Evolutionary conservation across 139 green algal species (phyloP), one percentile per base, ranked within the genome.

Genomic region (Monoraphidium neglectum): DNA sequence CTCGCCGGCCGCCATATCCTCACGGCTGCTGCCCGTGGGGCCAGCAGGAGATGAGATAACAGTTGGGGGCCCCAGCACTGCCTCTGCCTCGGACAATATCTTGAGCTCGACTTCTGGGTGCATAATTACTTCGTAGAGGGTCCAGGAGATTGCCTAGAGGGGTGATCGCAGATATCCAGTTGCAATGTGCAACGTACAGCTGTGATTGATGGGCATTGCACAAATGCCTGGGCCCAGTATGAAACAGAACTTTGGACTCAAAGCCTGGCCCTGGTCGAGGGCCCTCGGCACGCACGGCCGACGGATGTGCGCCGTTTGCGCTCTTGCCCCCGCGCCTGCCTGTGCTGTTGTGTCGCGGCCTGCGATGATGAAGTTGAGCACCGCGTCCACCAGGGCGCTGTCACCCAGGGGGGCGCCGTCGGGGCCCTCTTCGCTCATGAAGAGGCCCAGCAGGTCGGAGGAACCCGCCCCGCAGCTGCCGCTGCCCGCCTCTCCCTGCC

Each of bases 331-430:
- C 51, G 18, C 51, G 18, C 51, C 51, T 28, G 72, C 72, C 72
- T 78, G 73, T 21, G 75, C 75, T 37, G 75, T 80, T 3, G 75
- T 80, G 66, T 80, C 75, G 8, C 75, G 47, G 12, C 65, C 65
- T 21, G 75, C 75, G 15, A 80, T 80, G 75, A 80, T 76, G 75
- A 80, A 80, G 66, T 80, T 80, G n/a, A 80, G 38, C 4, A 80
- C 75, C 15, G 75, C 61, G 23, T 80, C 75, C n/a, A 80, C 54
- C 75, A 80, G 65, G 65, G 74, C 6, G 53, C 62, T 49, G 28
- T 75, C 37, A 26, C 2, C 68, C 21, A 80, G 56, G 4, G 65
- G 53, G 30, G 43, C 28, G 18, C 75, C 75, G 32, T 70, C 75
- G 37, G 37, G 47, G 15, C 66, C 56, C 1, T 21, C 1, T 3